Conservation (phyloP, 2,329 filamentous ascomycete genomes). For the Xylaria hypoxylon region DNA sequence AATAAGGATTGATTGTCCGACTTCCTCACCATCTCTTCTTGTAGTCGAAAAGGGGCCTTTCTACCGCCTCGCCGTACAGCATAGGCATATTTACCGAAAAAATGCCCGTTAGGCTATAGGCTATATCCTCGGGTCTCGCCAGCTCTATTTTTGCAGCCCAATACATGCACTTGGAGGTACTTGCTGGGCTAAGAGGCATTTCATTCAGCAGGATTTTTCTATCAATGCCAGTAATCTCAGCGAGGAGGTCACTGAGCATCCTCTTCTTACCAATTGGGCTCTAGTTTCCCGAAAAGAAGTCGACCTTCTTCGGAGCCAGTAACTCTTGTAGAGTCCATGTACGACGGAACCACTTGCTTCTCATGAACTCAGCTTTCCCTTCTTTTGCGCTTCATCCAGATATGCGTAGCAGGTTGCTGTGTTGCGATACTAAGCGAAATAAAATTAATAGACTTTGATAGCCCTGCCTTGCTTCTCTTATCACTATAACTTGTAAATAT, state of each 20-base stretch:
- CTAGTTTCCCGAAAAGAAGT: constrained; percentile 24
- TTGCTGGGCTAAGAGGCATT: constrained; percentile 17
- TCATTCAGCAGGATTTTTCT: constrained; percentile 24
- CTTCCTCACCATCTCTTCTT: constrained; percentile 33
- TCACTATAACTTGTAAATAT: constrained; percentile 30
- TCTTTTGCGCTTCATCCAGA: constrained; percentile 20
- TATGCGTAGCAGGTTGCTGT: constrained; percentile 17
- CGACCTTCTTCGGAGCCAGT: constrained; percentile 17
- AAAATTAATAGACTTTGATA: not conserved
- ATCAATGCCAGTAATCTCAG: constrained; percentile 27
- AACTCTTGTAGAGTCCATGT: constrained; percentile 1
- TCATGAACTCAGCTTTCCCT: not conserved
- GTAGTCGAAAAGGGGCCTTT: constrained; percentile 29
- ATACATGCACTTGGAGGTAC: constrained; percentile 28
- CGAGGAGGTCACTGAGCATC: constrained; percentile 9
- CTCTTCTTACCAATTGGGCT: constrained; percentile 31
- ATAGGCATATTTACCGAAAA: constrained; percentile 31
- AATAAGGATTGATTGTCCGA: constrained; percentile 37
- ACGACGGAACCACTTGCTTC: not conserved
- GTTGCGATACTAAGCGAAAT: constrained; percentile 29
- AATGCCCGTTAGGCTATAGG: constrained; percentile 28
- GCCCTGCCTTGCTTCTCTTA: constrained; percentile 27
- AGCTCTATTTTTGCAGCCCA: constrained; percentile 31
- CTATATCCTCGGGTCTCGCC: constrained; percentile 30
- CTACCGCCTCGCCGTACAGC: constrained; percentile 32